Conservation (phyloP, 2,329 filamentous ascomycete genomes). For the Arachnopeziza araneosa region DNA sequence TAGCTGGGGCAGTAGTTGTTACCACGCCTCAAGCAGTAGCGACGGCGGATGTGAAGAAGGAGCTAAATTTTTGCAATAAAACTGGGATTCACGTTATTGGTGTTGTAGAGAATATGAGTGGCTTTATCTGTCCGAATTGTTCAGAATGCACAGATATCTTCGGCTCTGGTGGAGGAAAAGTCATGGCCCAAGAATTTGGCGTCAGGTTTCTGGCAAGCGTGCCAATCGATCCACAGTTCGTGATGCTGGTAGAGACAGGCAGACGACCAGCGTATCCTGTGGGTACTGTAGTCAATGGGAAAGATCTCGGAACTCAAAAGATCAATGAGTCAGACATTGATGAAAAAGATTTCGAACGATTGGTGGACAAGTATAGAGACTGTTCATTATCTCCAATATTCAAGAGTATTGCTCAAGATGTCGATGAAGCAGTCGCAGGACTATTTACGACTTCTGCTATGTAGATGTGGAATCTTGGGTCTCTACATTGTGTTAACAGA, state of each 20-base stretch:
- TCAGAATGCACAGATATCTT: constrained; percentile 91
- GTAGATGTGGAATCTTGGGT: no score
- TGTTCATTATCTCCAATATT: constrained; percentile 70
- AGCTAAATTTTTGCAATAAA: constrained; percentile 79
- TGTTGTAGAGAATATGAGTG: constrained; percentile 95
- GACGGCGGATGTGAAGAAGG: constrained; percentile 81
- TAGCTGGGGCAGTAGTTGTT: constrained; percentile 86
- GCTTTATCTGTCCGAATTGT: constrained; percentile 76
- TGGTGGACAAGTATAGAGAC: constrained; percentile 67
- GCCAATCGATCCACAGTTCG: constrained; percentile 90
- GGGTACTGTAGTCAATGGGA: constrained; percentile 57
- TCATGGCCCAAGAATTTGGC: constrained; percentile 81
- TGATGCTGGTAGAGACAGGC: constrained; percentile 75
- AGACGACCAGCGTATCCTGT: constrained; percentile 60
- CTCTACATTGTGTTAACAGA: no score
- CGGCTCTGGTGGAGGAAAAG: constrained; percentile 79
- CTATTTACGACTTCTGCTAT: not conserved
- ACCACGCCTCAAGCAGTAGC: constrained; percentile 94
- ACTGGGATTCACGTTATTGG: constrained; percentile 85
- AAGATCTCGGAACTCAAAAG: constrained; percentile 38
- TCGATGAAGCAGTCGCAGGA: constrained; percentile 34
- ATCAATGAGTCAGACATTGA: constrained; percentile 28
- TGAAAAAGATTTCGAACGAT: constrained; percentile 36
- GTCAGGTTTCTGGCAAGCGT: constrained; percentile 82
- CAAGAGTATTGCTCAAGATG: constrained; percentile 52